Evolutionary conservation across 352 stramenopile genomes (phyloP).

Genomic region (Globisporangium irregulare): DNA sequence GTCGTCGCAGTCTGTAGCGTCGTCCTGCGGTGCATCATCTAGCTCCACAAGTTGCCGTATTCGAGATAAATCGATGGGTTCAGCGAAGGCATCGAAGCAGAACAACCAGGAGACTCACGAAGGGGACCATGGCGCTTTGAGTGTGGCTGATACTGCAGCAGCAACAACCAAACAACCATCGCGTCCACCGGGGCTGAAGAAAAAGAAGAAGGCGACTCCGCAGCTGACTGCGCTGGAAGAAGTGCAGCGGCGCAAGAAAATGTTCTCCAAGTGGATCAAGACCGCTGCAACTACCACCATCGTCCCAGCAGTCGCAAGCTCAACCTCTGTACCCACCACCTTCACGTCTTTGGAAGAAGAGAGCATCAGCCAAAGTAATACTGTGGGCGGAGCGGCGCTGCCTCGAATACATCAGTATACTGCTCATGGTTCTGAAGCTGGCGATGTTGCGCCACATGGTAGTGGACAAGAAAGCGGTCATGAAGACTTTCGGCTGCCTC

Average conservation of each 20-base stretch:
- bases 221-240: conserved; percentile 44
- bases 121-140: not conserved
- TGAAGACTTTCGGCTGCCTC: conserved; percentile 5
- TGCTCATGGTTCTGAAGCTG: not conserved
- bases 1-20: not conserved
- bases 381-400: not conserved
- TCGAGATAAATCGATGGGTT: not conserved
- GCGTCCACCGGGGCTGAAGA: conserved; percentile 22
- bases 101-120: conserved; percentile 48
- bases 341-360: not conserved
- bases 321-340: not conserved
- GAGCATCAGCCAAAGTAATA: not conserved
- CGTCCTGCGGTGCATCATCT: not conserved
- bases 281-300: not conserved
- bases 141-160: not conserved
- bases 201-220: conserved; percentile 26
- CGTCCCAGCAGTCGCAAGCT: not conserved
- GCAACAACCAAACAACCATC: not conserved
- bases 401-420: conserved; percentile 10
- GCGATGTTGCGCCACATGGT: not conserved
- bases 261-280: conserved; percentile 78
- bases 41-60: not conserved
- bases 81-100: not conserved
- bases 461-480: not conserved
- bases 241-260: conserved; percentile 62